Base-by-base conservation (phyloP, 1,139 yeast genomes). In the Saccharomyces pastorianus region DNA sequence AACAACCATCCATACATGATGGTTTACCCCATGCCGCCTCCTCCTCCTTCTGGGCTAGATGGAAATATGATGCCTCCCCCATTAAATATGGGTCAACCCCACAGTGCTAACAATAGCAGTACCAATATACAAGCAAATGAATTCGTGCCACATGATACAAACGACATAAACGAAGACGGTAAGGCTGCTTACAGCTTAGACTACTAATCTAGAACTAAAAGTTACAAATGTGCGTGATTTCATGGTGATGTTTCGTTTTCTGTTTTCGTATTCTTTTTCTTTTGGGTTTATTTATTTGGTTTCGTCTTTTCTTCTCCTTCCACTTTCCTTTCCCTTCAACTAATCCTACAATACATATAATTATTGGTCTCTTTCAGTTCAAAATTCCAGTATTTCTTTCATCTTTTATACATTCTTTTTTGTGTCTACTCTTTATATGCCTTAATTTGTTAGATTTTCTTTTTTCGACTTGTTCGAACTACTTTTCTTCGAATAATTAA, bases 1-100 rank as follows among this genome's bases (percentile, higher is more conserved):
- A 54, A 56, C 23, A 53, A 53, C 47, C 64, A 61, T 7, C 65
- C 70, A 11, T 65, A 64, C 47, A 61, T 65, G 64, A 65, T 66
- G 68, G 58, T 63, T 47, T 68, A 64, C 52, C 67, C 70, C 27
- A 58, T 66, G 55, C 68, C 68, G 11, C 70, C 69, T 46, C 65
- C 66, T 2, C 59, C 63, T 17, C 59, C 60, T 4, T 49, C 56
- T 13, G 58, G 57, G 3, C 56, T 58, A 8, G 63, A 57, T 17
- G 32, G 32, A 38, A 25, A 41, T 25, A 31, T 51, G 28, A 23
- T 51, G 44, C 53, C 50, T 8, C 50, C 53, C 4, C 50, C 50
- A 23, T 26, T 51, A 28, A 48, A 44, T 6, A 32, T 50, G 44
- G 29, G 42, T 1, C 52, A 50, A 46, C 14, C 46, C 14, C 38